Percentiles rank a stretch among this genome's conserved stretches.
phyloP scores from a whole-genome alignment of 2,329 filamentous ascomycete genomes.

The Basipetospora chlamydospora region DNA sequence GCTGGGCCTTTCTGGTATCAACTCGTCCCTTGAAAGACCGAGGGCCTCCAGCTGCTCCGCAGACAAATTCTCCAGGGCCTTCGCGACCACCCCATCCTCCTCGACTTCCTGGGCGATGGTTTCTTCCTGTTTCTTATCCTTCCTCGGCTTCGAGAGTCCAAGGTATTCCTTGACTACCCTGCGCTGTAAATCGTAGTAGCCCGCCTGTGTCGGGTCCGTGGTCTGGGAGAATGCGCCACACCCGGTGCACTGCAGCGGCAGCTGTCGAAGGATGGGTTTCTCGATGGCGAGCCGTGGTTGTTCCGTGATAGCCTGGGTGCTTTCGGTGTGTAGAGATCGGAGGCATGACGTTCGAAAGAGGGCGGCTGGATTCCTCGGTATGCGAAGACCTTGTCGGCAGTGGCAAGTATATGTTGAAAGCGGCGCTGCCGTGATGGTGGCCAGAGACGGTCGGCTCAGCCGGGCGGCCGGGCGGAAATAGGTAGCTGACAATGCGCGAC shows the following conservation, averaged over 20 bases:
- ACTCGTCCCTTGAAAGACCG: constrained; percentile 23
- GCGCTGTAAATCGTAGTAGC: constrained; percentile 39
- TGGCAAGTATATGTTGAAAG: neutral
- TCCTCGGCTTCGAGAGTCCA: constrained; percentile 14
- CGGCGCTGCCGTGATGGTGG: neutral
- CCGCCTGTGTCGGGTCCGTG: constrained; percentile 31
- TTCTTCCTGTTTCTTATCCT: too few species aligned
- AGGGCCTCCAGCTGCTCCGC: constrained; percentile 25
- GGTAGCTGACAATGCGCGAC: constrained; percentile 25
- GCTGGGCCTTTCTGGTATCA: constrained; percentile 13
- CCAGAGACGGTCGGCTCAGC: constrained; percentile 1
- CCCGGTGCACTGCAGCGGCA: constrained; percentile 46
- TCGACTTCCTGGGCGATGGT: constrained; percentile 16
- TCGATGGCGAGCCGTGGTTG: neutral
- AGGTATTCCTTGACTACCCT: constrained; percentile 37
- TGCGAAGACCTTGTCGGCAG: too few species aligned
- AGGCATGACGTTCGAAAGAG: neutral
- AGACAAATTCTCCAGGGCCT: constrained; percentile 28
- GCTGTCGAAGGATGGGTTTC: constrained; percentile 8
- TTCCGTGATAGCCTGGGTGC: neutral
- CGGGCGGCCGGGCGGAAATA: constrained; percentile 19
- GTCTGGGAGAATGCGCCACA: constrained; percentile 53
- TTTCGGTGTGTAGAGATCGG: constrained; percentile 1
- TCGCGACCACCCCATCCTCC: constrained; percentile 33
- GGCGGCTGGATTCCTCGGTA: neutral